These are phyloP conservation scores for Dipteronia sinensis DNA, from an alignment of 345 rosid species.

Conservation along the genomic window DNA sequence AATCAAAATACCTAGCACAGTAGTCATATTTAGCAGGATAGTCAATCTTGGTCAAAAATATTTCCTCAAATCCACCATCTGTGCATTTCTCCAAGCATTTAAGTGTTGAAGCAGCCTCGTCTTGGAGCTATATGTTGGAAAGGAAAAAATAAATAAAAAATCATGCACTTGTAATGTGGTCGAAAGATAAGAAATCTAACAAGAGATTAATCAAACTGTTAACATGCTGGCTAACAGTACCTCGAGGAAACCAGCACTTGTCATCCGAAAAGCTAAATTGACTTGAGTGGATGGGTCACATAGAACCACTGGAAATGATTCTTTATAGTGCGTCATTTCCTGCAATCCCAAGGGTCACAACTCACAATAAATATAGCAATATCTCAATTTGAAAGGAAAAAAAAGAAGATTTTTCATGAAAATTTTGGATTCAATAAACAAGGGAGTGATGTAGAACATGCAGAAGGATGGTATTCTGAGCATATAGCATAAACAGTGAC, in stretches of 20 bases:
- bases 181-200: constrained; percentile 1
- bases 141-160: neutral
- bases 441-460: neutral
- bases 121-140: constrained; percentile 59
- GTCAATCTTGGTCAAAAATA: constrained; percentile 74
- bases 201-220: constrained; percentile 13
- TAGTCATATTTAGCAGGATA: constrained; percentile 78
- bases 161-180: constrained; percentile 1
- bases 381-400: neutral
- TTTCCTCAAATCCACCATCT: constrained; percentile 82
- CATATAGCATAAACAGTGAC: neutral
- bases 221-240: constrained; percentile 40
- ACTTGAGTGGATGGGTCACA: constrained; percentile 50
- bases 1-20: constrained; percentile 57
- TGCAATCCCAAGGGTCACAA: constrained; percentile 35
- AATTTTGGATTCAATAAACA: neutral
- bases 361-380: constrained; percentile 16
- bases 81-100: constrained; percentile 63
- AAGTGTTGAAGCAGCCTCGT: constrained; percentile 73
- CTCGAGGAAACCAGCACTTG: constrained; percentile 65
- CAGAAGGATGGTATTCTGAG: neutral
- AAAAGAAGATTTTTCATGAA: neutral
- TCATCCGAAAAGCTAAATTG: constrained; percentile 77
- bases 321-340: constrained; percentile 55
- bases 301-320: constrained; percentile 66